Evolutionary conservation across 2,329 filamentous ascomycete genomes (phyloP).

Genomic region (Xylogone sp.): DNA sequence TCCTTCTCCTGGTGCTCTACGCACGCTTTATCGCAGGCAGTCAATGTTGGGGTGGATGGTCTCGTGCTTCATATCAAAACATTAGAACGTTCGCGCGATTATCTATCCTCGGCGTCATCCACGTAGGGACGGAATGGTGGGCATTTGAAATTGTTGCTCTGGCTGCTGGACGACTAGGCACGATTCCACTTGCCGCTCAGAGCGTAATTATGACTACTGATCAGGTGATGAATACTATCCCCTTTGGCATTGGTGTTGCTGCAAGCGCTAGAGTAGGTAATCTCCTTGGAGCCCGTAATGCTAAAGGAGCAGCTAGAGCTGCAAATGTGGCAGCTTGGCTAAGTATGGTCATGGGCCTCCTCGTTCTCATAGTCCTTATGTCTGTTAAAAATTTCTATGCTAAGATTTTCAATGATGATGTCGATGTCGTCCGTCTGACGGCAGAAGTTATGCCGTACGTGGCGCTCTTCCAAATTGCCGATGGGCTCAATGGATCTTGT

Average conservation of each 20-base stretch:
- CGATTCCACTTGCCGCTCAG: conserved; percentile 75
- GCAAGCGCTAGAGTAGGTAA: conserved; percentile 77
- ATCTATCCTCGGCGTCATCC: conserved; percentile 71
- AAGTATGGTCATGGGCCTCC: conserved; percentile 62
- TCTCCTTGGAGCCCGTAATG: conserved; percentile 65
- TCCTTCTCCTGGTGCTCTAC: conserved; percentile 71
- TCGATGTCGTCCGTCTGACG: conserved; percentile 67
- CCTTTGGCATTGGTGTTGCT: conserved; percentile 82
- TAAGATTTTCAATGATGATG: conserved; percentile 76
- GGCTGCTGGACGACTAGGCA: conserved; percentile 75
- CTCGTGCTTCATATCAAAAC: conserved; percentile 60
- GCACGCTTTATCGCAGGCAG: conserved; percentile 65
- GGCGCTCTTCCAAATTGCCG: conserved; percentile 85
- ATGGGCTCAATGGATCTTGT: conserved; percentile 81
- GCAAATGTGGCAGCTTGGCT: conserved; percentile 74
- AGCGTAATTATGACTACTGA: conserved; percentile 88
- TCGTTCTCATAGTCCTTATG: conserved; percentile 68
- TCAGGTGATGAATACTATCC: conserved; percentile 75
- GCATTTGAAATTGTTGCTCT: conserved; percentile 88
- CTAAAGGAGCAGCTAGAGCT: conserved; percentile 63
- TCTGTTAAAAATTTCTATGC: conserved; percentile 69
- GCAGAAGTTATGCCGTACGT: conserved; percentile 79
- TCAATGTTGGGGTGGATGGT: conserved; percentile 77
- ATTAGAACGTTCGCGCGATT: conserved; percentile 69
- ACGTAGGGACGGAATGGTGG: conserved; percentile 93